Evolutionary conservation across 805 yeast species (phyloP), one percentile per base, ranked within the genome.

Genomic region (Monosporozyma yasuniensis): DNA sequence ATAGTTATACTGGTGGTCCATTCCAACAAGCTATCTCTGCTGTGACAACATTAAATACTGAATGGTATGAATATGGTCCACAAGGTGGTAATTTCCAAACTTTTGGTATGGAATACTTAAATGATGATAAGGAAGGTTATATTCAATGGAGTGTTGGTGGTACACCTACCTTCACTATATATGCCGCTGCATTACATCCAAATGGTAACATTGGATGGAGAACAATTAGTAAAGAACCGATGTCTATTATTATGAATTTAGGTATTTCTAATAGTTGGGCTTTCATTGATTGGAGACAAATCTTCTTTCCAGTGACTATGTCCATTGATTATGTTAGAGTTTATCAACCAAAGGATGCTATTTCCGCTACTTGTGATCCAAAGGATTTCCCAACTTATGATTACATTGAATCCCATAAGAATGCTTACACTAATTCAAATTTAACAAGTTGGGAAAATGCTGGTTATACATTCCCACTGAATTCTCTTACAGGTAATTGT

Each of bases 231-330:
- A 83, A 84, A 64, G 99, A 91, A 64, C 98, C 98, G 55, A 89
- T 91, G 97, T 77, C 95, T 2, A 76, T 91, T 53, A 70, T 91
- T 56, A 61, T 91, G 74, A 91, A 91, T 66, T 69, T 91, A 70
- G 99, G 96, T 74, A 71, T 91, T 48, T 90, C 97, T 14, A 84
- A 83, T 60, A 84, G 81, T 52, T 91, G 98, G 98, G 87, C 93
- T 7, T 87, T 86, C 66, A 91, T 91, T 54, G 91, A 89, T 69
- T 91, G 96, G 96, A 79, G 81, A 42, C 72, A 81, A 4, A 72
- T 89, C 52, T 69, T 69, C 44, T 91, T 91, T 78, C 99, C 99
- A 2, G 78, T 77, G 12, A 74, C 78, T 1, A 73, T 90, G 81
- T 72, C 79, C 50, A 70, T 91, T 43, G 97, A 91, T 66, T 87